Evolutionary conservation across 306 rosid species (phyloP), one percentile per base, ranked within the genome.

Genomic region (Casuarina cunninghamiana): DNA sequence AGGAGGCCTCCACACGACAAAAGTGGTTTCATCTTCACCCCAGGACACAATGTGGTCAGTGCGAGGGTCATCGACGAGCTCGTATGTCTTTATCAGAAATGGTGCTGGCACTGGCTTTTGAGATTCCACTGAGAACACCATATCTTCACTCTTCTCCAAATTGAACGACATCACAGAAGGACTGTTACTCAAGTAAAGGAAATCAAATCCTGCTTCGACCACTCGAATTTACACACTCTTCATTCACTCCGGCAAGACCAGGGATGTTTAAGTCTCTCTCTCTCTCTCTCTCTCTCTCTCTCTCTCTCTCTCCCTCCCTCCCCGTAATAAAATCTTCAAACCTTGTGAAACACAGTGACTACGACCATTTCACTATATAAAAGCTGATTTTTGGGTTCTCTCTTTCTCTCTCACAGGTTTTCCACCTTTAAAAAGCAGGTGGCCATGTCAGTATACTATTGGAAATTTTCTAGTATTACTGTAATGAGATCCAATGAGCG

Each of bases 41-140:
- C 97, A 92, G 73, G 90, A 92, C 46, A 92, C 97, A 75, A 92
- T 84, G 87, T 90, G 93, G 68, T 92, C 88, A 19, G 97, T 92
- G 69, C 26, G 53, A 88, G 88, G 88, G 50, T 92, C 97, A 41
- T 92, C 97, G 78, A 92, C 97, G 38, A 92, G 90, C 75, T 90
- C 84, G 71, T 87, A 90, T 61, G 97, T 92, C 87, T 92, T 92
- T 65, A 88, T 84, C 74, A 92, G 70, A 75, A 92, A 92, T 1
- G 97, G 95, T 39, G 97, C 91, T 11, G 94, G 94, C 35, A 83
- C 83, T 67, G 88, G 58, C 70, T 89, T 87, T 42, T 87, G 84
- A 48, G 89, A 83, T 58, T 87, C 90, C 82, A 83, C 68, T 0
- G 86, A 82, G 79, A 82, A 82, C 79, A 79, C 72, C 80, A 83